Evolutionary conservation across 2,329 filamentous ascomycete genomes (phyloP).

Genomic region (Pyricularia grisea): DNA sequence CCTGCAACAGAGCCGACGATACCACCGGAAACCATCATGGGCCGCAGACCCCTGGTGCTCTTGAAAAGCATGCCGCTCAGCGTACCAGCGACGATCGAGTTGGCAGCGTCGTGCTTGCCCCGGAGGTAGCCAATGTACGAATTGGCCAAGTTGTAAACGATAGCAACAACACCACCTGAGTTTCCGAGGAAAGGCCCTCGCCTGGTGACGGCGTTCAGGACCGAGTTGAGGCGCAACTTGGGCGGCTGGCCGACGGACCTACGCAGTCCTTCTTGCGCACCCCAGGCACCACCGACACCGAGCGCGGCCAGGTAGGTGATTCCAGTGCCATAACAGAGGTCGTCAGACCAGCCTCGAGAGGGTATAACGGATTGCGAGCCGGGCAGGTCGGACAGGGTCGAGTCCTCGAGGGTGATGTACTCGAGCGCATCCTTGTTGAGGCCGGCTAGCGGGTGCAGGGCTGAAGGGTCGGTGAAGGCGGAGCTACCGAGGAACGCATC

Average conservation of each 20-base stretch:
- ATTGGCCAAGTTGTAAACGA: conserved; percentile 92
- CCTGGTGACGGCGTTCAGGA: conserved; percentile 88
- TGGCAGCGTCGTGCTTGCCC: conserved; percentile 82
- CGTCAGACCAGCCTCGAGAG: conserved; percentile 94
- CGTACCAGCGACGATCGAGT: conserved; percentile 77
- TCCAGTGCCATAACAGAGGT: conserved; percentile 95
- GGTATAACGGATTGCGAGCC: conserved; percentile 82
- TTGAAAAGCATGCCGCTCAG: conserved; percentile 94
- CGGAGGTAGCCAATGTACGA: conserved; percentile 69
- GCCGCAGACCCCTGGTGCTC: conserved; percentile 80
- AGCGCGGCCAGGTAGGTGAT: conserved; percentile 88
- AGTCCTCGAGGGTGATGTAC: conserved; percentile 91
- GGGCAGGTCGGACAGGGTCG: conserved; percentile 74
- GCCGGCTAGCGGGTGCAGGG: conserved; percentile 87
- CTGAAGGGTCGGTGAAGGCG: conserved; percentile 73
- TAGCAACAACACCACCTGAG: conserved; percentile 88
- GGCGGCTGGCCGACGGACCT: conserved; percentile 70
- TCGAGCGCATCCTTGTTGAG: conserved; percentile 89
- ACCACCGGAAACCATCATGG: conserved; percentile 90
- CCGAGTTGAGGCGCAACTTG: conserved; percentile 86
- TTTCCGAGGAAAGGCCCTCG: conserved; percentile 93
- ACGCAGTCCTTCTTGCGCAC: conserved; percentile 78
- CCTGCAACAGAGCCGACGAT: conserved; percentile 82
- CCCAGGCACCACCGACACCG: conserved; percentile 81
- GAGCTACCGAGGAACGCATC: conserved; percentile 75